Evolutionary conservation across 805 yeast genomes (phyloP).

Genomic region (Saccharomycopsis olivae): DNA sequence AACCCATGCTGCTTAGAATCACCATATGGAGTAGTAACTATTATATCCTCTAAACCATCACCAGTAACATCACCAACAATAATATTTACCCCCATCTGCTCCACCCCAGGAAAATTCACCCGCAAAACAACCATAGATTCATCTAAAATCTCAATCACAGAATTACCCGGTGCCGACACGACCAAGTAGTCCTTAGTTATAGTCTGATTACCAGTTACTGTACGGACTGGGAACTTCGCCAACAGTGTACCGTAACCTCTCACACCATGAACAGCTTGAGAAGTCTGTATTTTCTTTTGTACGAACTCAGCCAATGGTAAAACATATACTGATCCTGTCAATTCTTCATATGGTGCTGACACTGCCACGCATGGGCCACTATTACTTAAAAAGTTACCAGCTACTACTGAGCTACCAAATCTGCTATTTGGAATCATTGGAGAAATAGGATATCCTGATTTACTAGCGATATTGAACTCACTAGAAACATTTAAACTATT

Average conservation of each 20-base stretch:
- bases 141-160: conserved; percentile 31
- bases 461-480: background rate
- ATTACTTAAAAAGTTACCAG: conserved; percentile 32
- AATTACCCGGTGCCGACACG: conserved; percentile 43
- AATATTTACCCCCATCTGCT: conserved; percentile 32
- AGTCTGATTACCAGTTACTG: conserved; percentile 15
- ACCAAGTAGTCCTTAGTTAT: conserved; percentile 29
- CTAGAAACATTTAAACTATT: background rate
- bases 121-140: conserved; percentile 21
- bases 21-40: conserved; percentile 33
- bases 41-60: conserved; percentile 32
- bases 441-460: conserved; percentile 1
- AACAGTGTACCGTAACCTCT: background rate
- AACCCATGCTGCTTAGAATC: conserved; percentile 27
- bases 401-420: conserved; percentile 37
- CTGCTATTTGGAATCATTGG: conserved; percentile 22
- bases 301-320: conserved; percentile 25
- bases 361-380: conserved; percentile 34
- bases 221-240: background rate
- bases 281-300: background rate
- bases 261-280: background rate
- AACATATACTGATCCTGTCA: conserved; percentile 34
- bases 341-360: conserved; percentile 39
- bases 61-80: conserved; percentile 26
- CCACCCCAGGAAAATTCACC: conserved; percentile 25